Conservation (phyloP, 1,139 yeast genomes). For the Arxiozyma heterogenica region DNA sequence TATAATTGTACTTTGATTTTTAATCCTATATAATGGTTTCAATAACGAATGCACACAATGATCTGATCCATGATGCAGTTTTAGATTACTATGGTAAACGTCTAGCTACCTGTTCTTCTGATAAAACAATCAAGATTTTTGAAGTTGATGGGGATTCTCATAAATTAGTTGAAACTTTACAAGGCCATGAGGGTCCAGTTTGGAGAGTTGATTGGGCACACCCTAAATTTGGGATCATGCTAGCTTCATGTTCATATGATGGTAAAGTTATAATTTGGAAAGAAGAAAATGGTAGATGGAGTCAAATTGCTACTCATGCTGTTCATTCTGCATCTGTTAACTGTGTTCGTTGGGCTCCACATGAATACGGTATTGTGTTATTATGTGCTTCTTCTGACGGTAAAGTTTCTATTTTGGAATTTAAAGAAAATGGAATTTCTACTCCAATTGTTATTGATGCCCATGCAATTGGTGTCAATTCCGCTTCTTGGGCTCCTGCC, state of each 20-base stretch:
- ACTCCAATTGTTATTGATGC: constrained; percentile 49
- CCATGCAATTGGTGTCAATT: constrained; percentile 86
- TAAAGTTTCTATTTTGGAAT: constrained; percentile 79
- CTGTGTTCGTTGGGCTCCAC: constrained; percentile 96
- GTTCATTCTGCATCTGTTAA: constrained; percentile 92
- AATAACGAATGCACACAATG: constrained; percentile 75
- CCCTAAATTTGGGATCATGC: constrained; percentile 90
- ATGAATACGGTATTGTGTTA: constrained; percentile 87
- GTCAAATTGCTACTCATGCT: constrained; percentile 75
- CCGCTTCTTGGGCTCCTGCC: constrained; percentile 92
- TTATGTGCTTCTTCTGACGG: constrained; percentile 93
- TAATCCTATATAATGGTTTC: constrained; percentile 41
- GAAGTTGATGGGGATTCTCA: constrained; percentile 82
- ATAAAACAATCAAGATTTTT: constrained; percentile 85
- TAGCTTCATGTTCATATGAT: constrained; percentile 92
- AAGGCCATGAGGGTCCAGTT: constrained; percentile 94
- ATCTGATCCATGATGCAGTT: constrained; percentile 92
- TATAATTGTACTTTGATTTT: neutral
- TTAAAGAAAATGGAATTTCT: constrained; percentile 82
- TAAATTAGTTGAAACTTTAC: constrained; percentile 67
- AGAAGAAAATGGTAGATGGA: constrained; percentile 86
- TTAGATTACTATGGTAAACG: constrained; percentile 93
- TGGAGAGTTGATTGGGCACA: constrained; percentile 99
- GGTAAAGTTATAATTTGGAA: constrained; percentile 94
- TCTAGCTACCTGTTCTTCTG: constrained; percentile 91